Evolutionary conservation across 805 yeast genomes (phyloP), one percentile per base, ranked within the genome.

Genomic region (Cyberlindnera japonica): DNA sequence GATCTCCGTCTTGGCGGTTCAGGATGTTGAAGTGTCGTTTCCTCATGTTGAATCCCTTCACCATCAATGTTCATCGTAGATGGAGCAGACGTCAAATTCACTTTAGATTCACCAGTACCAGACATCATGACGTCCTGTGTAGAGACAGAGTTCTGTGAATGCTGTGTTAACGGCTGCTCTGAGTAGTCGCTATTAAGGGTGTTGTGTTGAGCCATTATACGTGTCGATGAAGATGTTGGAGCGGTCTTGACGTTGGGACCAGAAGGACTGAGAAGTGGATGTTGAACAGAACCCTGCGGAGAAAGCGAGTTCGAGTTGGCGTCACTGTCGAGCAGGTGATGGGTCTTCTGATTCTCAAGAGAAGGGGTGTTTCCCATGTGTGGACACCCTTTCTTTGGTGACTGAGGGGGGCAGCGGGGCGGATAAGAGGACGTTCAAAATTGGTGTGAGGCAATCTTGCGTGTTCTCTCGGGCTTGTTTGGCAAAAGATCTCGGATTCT

Each of bases 1-100:
- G 90, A 81, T 59, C 81, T 82, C 48, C 88, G 69, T 51, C 86
- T 70, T 25, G 57, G 54, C 4, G 50, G 48, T 6, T 39, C 47
- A n/a, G n/a, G 33, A 8, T 35, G 36, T 32, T 33, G 40, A n/a
- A n/a, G n/a, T n/a, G n/a, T n/a, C n/a, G 21, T 30, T 28, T 5
- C 22, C 10, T 32, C 35, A 6, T 32, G 27, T 18, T 32, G 27
- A 14, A 32, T 7, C 15, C 35, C 35, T 20, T 48, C 42, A 0
- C 40, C 40, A 18, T 55, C 60, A 11, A 54, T 51, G 38, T 44
- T 54, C 59, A 56, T 54, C 3, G 53, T 48, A 2, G 57, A 53
- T 5, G 53, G 52, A 16, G 46, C 49, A 3, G 58, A 54, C 6
- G 46, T 37, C 28, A 56, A 22, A 28, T 53, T 50, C 11, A 51